These are phyloP conservation scores for Purshia tridentata DNA, from an alignment of 306 rosid species.

Conservation along the genomic window DNA sequence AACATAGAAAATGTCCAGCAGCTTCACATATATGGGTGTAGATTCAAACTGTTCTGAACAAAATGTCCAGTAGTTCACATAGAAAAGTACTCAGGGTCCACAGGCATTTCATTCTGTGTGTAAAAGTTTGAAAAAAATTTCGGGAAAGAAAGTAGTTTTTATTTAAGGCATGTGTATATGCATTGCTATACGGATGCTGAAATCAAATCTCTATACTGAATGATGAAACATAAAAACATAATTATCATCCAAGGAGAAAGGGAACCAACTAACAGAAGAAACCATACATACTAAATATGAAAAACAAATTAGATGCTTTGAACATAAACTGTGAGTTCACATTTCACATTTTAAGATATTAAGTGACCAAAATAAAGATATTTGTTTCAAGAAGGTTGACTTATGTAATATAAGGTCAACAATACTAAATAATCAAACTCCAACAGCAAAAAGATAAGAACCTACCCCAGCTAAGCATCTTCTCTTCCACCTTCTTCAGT, in stretches of 20 bases:
- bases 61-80: too few relatives aligned
- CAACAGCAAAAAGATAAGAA: not conserved
- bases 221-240: not conserved
- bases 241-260: not conserved
- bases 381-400: not conserved
- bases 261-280: not conserved
- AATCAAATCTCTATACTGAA: not conserved
- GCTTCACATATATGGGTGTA: not conserved
- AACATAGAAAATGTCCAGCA: slow-evolving; percentile 11
- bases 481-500: slow-evolving; percentile 84
- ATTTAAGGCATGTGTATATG: not conserved
- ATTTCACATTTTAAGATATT: not conserved
- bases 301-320: slow-evolving; percentile 6
- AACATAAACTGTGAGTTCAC: not conserved
- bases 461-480: slow-evolving; percentile 99
- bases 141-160: not conserved
- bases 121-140: not conserved
- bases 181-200: not conserved
- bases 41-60: slow-evolving; percentile 1
- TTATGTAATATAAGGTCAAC: not conserved
- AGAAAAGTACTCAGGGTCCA: not conserved
- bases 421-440: not conserved
- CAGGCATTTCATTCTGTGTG: not conserved
- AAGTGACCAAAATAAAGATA: not conserved
- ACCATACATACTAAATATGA: not conserved